Conservation (phyloP, 495 filamentous ascomycete genomes). For the Tuber aestivum region DNA sequence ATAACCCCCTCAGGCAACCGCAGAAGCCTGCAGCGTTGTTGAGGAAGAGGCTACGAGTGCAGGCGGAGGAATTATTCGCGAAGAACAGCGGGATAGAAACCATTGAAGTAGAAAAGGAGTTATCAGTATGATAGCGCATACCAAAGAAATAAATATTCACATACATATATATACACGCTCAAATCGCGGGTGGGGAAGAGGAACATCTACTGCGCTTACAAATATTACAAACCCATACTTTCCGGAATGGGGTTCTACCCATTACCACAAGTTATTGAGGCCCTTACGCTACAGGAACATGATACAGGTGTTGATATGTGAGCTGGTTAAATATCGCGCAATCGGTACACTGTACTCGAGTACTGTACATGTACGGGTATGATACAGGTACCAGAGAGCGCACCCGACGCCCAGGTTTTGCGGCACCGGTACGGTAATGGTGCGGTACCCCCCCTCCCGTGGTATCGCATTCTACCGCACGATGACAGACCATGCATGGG, state of each 20-base stretch:
- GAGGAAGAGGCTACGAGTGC: slow-evolving; percentile 47
- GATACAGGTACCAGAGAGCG: no score
- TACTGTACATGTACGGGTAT: no score
- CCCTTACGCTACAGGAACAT: background rate
- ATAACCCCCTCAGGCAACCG: slow-evolving; percentile 35
- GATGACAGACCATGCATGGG: background rate
- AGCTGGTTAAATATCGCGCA: background rate
- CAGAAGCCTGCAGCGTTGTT: slow-evolving; percentile 40
- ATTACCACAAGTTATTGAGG: background rate
- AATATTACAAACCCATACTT: background rate
- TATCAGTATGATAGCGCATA: slow-evolving; percentile 9
- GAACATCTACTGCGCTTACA: background rate
- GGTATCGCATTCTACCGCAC: background rate
- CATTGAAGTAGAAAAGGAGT: slow-evolving; percentile 42
- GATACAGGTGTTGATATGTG: background rate
- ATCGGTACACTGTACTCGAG: background rate
- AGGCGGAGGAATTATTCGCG: slow-evolving; percentile 55
- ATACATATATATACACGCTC: background rate
- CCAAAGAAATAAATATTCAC: background rate
- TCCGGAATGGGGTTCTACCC: background rate
- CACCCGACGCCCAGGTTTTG: background rate
- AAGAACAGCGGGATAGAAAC: slow-evolving; percentile 44
- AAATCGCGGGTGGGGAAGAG: background rate
- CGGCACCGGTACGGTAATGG: background rate
- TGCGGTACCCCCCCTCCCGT: background rate